Evolutionary conservation across 2,329 filamentous ascomycete genomes (phyloP), one percentile per base, ranked within the genome.

Genomic region (Emmonsiellopsis sp.): DNA sequence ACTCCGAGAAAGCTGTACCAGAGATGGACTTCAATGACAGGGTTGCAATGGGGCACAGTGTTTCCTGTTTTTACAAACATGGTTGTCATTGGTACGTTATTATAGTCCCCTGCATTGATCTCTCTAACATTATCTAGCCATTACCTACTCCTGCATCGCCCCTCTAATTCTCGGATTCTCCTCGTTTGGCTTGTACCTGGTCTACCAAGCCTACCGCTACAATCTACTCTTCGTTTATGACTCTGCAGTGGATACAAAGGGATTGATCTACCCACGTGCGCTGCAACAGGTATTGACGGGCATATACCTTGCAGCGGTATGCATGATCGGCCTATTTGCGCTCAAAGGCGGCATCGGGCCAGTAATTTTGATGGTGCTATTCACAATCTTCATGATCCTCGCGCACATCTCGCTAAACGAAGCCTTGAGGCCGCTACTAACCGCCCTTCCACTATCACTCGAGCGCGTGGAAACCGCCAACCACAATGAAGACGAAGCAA

Each of bases 171-270:
- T 95, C 16, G 81, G 84, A 7, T 95, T 95, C 64, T 87, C 89
- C 5, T 84, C 86, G 0, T 74, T 87, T 13, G 90, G 89, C 30
- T 80, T 96, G 57, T 81, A 78, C 38, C 75, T 93, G 38, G 89
- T 95, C 65, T 94, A 95, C 66, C 74, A 92, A 52, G 87, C 89
- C 38, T 95, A 90, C 76, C 82, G 88, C 37, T 95, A 96, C 76
- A 95, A 95, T 65, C 76, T 95, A 51, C 78, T 96, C 50, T 96
- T 88, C 68, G 89, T 95, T 5, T 86, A 86, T 53, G 86, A 93
- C 66, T 83, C 86, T 11, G 75, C 82, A 55, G 82, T 94, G 64
- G 90, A 96, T 65, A 95, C 88, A 43, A 89, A 93, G 63, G 91
- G 92, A 2, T 79, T 94, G 2, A 86, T 92, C 58, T 96, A 96